Percentiles rank a stretch among this genome's conserved stretches.
These are phyloP conservation scores for Rhodamnia argentea DNA, from an alignment of 345 rosid genomes.

Conservation along the genomic window DNA sequence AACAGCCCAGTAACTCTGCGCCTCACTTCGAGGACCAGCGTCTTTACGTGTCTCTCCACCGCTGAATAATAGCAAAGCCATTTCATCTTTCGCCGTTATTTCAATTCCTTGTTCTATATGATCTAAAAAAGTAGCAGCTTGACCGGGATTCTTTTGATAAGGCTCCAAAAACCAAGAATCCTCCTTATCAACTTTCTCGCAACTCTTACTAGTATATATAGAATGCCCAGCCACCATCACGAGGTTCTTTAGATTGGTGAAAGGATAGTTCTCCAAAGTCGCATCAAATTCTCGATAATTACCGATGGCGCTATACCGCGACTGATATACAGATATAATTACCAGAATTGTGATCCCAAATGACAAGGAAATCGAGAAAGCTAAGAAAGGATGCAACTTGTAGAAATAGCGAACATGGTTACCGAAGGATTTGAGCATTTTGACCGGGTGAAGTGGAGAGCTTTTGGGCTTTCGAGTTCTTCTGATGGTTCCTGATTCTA, in stretches of 20 bases:
- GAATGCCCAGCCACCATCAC: slow-evolving; percentile 99
- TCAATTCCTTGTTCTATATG: slow-evolving; percentile 83
- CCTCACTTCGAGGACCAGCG: slow-evolving; percentile 97
- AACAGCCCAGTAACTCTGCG: slow-evolving; percentile 96
- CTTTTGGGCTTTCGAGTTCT: slow-evolving; percentile 50
- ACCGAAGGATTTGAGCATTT: slow-evolving; percentile 50
- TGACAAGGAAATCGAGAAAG: slow-evolving; percentile 42
- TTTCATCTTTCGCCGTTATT: slow-evolving; percentile 44
- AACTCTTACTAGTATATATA: slow-evolving; percentile 66
- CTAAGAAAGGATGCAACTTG: slow-evolving; percentile 57
- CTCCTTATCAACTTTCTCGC: slow-evolving; percentile 74
- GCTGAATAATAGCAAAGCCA: slow-evolving; percentile 82
- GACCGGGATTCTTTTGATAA: slow-evolving; percentile 90
- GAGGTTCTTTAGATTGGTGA: slow-evolving; percentile 56
- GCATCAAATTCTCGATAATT: slow-evolving; percentile 19
- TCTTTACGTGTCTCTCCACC: slow-evolving; percentile 96
- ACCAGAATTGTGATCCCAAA: slow-evolving; percentile 52
- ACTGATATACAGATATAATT: slow-evolving; percentile 40
- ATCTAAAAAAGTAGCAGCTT: slow-evolving; percentile 73
- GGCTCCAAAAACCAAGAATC: slow-evolving; percentile 93
- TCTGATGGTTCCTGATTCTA: slow-evolving; percentile 60
- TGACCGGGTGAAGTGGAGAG: slow-evolving; percentile 18
- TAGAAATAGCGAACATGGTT: slow-evolving; percentile 41
- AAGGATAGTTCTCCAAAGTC: slow-evolving; percentile 42
- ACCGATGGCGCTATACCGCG: slow-evolving; percentile 16